Evolutionary conservation across 768 basidiomycete species (phyloP).

Genomic region (Mycena vitilis): DNA sequence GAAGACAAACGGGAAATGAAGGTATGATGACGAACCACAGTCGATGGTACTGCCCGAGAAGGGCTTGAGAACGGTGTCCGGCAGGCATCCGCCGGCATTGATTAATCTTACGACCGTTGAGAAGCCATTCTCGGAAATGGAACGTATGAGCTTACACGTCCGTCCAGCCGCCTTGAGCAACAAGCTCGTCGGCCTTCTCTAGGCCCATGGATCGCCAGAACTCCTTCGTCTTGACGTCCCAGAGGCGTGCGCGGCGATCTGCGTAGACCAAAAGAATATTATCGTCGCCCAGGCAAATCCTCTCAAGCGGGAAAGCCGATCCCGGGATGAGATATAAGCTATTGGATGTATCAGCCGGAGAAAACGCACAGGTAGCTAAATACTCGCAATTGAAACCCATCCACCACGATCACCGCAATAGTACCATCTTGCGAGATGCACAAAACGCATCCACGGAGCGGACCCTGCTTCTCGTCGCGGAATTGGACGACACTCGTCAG

Average conservation of each 20-base stretch:
- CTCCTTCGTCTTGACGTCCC: conserved; percentile 87
- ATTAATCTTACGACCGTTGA: conserved; percentile 29
- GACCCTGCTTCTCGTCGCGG: conserved; percentile 60
- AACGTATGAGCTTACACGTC: conserved; percentile 62
- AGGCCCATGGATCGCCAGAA: conserved; percentile 85
- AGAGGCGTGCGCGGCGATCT: conserved; percentile 82
- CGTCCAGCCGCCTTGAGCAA: conserved; percentile 79
- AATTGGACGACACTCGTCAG: conserved; percentile 70
- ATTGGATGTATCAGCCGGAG: conserved; percentile 19
- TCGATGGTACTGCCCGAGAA: conserved; percentile 35
- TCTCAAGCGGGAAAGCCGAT: conserved; percentile 71
- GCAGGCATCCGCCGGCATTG: conserved; percentile 41
- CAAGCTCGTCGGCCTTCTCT: conserved; percentile 81
- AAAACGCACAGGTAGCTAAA: neutral
- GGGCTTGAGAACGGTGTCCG: conserved; percentile 40
- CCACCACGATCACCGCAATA: conserved; percentile 80
- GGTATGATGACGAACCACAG: conserved; percentile 35
- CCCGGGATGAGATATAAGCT: conserved; percentile 89
- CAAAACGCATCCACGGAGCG: conserved; percentile 74
- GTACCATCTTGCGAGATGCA: conserved; percentile 86
- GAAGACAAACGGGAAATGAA: neutral
- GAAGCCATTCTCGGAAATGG: neutral
- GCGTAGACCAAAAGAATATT: conserved; percentile 82
- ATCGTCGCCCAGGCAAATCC: conserved; percentile 73
- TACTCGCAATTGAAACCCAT: conserved; percentile 83